phyloP scores from a whole-genome alignment of 306 rosid genomes.

The Sicyos baderoa region DNA sequence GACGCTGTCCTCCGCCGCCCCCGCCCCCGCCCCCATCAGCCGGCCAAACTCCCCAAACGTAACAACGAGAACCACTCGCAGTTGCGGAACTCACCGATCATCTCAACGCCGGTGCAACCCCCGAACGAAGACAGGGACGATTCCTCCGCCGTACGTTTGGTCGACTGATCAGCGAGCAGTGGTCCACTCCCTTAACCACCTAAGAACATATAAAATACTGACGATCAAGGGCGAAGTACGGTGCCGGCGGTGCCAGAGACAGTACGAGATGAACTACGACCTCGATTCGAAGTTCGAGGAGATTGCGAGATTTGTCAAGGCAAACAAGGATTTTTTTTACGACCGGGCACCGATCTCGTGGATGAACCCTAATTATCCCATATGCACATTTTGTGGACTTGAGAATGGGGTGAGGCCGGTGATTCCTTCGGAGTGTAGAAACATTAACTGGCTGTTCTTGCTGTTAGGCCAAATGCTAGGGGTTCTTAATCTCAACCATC shows the following conservation, averaged over 20 bases:
- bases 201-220: too few relatives aligned
- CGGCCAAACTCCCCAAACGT: background rate
- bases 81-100: background rate
- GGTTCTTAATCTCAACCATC: slow-evolving; percentile 34
- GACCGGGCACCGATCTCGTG: slow-evolving; percentile 9
- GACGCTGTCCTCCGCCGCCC: background rate
- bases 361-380: slow-evolving; percentile 27
- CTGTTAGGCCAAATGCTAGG: slow-evolving; percentile 45
- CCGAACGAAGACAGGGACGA: background rate
- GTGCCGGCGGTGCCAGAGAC: too few relatives aligned
- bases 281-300: too few relatives aligned
- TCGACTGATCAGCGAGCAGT: too few relatives aligned
- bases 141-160: too few relatives aligned
- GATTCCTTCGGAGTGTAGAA: slow-evolving; percentile 11
- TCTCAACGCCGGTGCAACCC: background rate
- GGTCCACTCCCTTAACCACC: too few relatives aligned
- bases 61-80: background rate
- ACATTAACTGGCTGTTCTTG: slow-evolving; percentile 59
- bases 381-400: slow-evolving; percentile 28
- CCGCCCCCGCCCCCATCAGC: background rate
- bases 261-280: too few relatives aligned
- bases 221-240: too few relatives aligned
- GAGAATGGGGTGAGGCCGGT: slow-evolving; percentile 37
- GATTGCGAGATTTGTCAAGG: too few relatives aligned
- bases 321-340: too few relatives aligned